Evolutionary conservation across 192 early-diverging fungal species (phyloP).

Genomic region (Phlyctochytrium planicorne): DNA sequence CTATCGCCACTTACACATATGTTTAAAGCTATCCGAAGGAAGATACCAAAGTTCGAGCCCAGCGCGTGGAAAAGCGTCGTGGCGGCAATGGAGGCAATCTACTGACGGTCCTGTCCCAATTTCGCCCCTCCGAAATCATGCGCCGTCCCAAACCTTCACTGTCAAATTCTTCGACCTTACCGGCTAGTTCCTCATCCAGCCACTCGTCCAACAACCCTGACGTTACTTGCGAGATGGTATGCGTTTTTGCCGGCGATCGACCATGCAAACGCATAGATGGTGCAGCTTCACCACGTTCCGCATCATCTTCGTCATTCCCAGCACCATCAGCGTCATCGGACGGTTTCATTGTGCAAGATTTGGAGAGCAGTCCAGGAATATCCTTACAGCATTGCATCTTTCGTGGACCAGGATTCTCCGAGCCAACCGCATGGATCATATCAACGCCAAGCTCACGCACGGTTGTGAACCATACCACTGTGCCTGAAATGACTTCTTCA

Average conservation of each 20-base stretch:
- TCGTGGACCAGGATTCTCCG: conserved; percentile 16
- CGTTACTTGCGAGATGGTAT: conserved; percentile 11
- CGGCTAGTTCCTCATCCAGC: too few species aligned
- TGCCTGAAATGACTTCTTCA: conserved; percentile 55
- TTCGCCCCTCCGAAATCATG: conserved; percentile 22
- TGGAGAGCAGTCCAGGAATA: conserved; percentile 2
- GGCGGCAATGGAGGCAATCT: conserved; percentile 67
- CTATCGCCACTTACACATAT: not conserved
- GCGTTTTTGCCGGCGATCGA: conserved; percentile 20
- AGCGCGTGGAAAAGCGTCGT: conserved; percentile 56
- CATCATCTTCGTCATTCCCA: too few species aligned
- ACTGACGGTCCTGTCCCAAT: conserved; percentile 55
- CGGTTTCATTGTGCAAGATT: conserved; percentile 12
- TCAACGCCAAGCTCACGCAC: conserved; percentile 57
- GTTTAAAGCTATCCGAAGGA: conserved; percentile 42
- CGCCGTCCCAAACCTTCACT: not conserved
- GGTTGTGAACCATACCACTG: conserved; percentile 62
- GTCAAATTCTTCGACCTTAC: not conserved
- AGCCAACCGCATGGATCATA: conserved; percentile 62
- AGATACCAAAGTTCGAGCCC: conserved; percentile 60
- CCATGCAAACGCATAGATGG: too few species aligned
- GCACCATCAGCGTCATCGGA: not conserved
- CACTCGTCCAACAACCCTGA: not conserved
- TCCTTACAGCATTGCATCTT: conserved; percentile 24
- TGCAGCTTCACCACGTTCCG: too few species aligned